Base-by-base conservation (phyloP, 441 rosid genomes). In the California macrophylla region DNA sequence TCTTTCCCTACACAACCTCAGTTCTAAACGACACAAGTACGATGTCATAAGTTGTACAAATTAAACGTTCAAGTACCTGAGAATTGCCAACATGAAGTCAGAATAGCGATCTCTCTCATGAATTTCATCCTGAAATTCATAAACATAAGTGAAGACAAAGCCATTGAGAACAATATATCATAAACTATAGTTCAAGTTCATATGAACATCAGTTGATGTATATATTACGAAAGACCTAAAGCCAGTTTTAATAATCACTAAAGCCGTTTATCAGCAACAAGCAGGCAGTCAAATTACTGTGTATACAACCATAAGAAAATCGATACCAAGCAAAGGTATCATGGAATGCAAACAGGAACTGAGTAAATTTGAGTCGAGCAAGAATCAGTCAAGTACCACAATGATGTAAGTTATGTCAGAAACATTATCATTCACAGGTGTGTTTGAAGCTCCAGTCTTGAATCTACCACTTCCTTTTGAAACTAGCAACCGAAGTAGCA, bases 91-190 rank as follows among this genome's bases (percentile, higher is more conserved):
- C 83, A 89, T 88, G 80, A 93, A 86, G 85, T 93, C 98, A 21
- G 93, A 89, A 83, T 82, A 89, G 83, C 93, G 84, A 80, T 93
- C 97, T 78, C 98, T 88, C 78, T 93, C 98, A 78, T 93, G 98
- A 74, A 93, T 86, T 84, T 93, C 98, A 80, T 93, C 98, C 98
- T 93, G 76, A 80, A 81, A 77, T 56, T 18, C 42, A 69, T 10
- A 34, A 7, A 34, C n/a, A n/a, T n/a, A 40, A 40, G n/a, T 10
- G n/a, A 40, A 40, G 50, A 40, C 3, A 2, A 40, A 40, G 62
- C 63, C 42, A 68, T 67, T 62, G 47, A 63, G 25, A 18, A 13
- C 32, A 58, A 15, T 50, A 67, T 1, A 40, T 40, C 50, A 40
- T 40, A 40, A 12, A 40, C 50, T 52, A 52, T 52, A 52, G 25